A percentile compares a stretch with the other conserved stretches of the same genome.
These are phyloP conservation scores for Leccinum pellstonianum DNA, from an alignment of 768 basidiomycete species.

Conservation along the genomic window DNA sequence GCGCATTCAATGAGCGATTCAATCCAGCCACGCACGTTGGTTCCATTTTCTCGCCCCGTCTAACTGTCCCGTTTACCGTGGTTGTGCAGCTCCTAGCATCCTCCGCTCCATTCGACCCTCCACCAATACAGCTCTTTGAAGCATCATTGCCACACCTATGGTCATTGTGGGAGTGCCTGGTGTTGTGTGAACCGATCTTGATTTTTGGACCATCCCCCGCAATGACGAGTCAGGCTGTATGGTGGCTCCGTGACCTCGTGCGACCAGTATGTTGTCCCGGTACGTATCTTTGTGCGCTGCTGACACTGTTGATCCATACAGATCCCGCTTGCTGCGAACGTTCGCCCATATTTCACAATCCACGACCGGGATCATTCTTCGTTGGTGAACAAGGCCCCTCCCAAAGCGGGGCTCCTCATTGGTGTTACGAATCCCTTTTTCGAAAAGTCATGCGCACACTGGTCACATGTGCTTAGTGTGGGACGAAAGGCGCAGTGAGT, in stretches of 20 bases:
- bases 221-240: conserved; percentile 81
- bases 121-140: conserved; percentile 61
- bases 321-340: conserved; percentile 83
- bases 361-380: conserved; percentile 82
- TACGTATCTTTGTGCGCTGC: background rate
- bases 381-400: conserved; percentile 81
- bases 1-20: conserved; percentile 50
- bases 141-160: conserved; percentile 65
- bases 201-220: conserved; percentile 79
- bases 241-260: conserved; percentile 88
- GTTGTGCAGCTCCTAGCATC: conserved; percentile 65
- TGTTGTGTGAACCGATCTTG: conserved; percentile 87
- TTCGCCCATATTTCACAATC: conserved; percentile 94
- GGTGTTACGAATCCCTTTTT: conserved; percentile 90
- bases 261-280: conserved; percentile 60
- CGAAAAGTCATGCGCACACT: conserved; percentile 73
- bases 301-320: conserved; percentile 29
- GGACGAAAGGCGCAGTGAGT: conserved; percentile 50
- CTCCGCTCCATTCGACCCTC: conserved; percentile 54
- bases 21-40: conserved; percentile 52
- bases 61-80: background rate
- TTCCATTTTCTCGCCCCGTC: background rate
- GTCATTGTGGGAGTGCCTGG: conserved; percentile 92
- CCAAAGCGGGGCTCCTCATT: conserved; percentile 70
- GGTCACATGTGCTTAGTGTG: conserved; percentile 81